Base-by-base conservation (phyloP, 495 filamentous ascomycete genomes). In the Neohortaea acidophila region DNA sequence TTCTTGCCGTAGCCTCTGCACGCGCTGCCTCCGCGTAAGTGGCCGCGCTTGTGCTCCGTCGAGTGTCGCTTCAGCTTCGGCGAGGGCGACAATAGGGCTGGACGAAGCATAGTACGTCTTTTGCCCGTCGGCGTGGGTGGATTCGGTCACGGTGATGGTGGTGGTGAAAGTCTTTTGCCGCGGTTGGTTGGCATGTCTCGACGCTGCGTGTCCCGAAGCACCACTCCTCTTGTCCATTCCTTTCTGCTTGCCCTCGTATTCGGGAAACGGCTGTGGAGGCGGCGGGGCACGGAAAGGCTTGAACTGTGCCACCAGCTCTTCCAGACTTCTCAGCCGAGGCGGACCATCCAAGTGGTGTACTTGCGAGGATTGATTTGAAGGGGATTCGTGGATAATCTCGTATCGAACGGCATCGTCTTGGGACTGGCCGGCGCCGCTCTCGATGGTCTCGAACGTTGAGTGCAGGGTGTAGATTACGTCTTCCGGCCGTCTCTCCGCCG, bases 401-500 rank as follows among this genome's bases (percentile, higher is more conserved):
- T 59, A 57, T 36, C 67, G 60, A 4, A 70, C 49, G 22, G 69
- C 67, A 13, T 59, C 52, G 25, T 54, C 49, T 34, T 69, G 60
- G 4, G 24, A 21, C 3, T 57, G 51, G 22, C 56, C 49, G 29
- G 52, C 54, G 27, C 70, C 62, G 47, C 66, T 63, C 56, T 89
- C 84, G 34, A 92, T 69, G 33, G 69, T 66, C 46, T 82, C 60
- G 26, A 85, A 73, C 21, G 81, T 72, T 33, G 71, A 68, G 3
- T 79, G 76, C 10, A 93, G 65, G 21, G 82, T 89, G 51, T 79
- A 72, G 39, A 87, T 76, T 17, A 89, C 79, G 48, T 92, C 75
- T 63, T 65, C 36, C 59, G 55, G 49, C 58, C 47, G 13, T 2
- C 47, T 22, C 23, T 45, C 36, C 14, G 47, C 47, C 13, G 47